Base-by-base conservation (phyloP, 1,284 basidiomycete genomes). In the Ceratobasidium theobromae region DNA sequence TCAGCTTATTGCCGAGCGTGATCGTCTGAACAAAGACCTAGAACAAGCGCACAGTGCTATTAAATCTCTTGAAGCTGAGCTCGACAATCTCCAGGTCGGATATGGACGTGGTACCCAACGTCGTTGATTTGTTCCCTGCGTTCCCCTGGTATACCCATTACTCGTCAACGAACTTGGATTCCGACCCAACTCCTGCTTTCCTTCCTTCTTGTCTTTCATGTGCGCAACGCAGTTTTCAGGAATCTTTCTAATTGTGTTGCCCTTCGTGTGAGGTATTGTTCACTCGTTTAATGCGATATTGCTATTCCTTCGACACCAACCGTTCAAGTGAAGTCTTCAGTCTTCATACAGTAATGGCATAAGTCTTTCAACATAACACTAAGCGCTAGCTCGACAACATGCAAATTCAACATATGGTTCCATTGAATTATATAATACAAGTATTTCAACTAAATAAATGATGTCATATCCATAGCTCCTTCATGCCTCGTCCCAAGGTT, bases 21-120 rank as follows among this genome's bases (percentile, higher is more conserved):
- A 98, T 78, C 86, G 95, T 57, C 87, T 98, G 81, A 98, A 98
- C 86, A 97, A 97, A 79, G 95, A 98, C 76, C 82, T 94, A 74
- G 95, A 98, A 80, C 78, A 86, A 76, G 92, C 95, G 16, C 94
- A 96, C 83, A 87, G 90, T 69, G 84, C 90, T 23, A 95, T 96
- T 84, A 96, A 96, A 79, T 81, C 87, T 68, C 82, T 95, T 75
- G 93, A 96, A 76, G 86, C 84, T 53, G 93, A 95, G 77, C 83
- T 95, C 70, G 93, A 95, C 79, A 90, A 88, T 73, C 83, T 94
- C 66, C 90, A 94, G 75, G 86, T 88, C 69, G 93, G 93, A 64
- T 94, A 94, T 73, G 86, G 88, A 55, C 83, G 89, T 46, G 85
- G 86, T 73, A 86, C 87, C 28, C 81, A 81, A 76, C 85, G 89